A percentile compares a stretch with the other conserved stretches of the same genome.
These are phyloP conservation scores for Monascus purpureus DNA, from an alignment of 495 filamentous ascomycete species.

Conservation along the genomic window DNA sequence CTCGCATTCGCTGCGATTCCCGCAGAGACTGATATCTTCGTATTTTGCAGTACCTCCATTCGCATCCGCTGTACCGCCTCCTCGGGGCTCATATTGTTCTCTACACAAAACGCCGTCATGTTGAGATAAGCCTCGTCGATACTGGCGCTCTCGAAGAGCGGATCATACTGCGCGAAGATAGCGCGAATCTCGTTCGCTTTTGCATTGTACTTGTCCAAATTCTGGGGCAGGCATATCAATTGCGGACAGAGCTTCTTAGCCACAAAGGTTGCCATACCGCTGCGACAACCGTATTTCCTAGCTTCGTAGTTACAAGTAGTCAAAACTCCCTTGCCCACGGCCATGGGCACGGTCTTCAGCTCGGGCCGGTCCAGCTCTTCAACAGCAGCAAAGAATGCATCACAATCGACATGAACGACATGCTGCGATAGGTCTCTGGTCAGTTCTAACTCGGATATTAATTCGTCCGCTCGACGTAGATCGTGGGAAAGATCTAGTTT, in stretches of 20 bases:
- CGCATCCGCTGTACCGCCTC: slow-evolving; percentile 66
- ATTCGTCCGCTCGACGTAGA: slow-evolving; percentile 63
- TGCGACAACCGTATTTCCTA: slow-evolving; percentile 76
- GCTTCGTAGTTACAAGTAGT: slow-evolving; percentile 94
- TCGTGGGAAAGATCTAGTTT: slow-evolving; percentile 59
- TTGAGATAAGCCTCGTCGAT: slow-evolving; percentile 96
- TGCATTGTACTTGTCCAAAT: slow-evolving; percentile 80
- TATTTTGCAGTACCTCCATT: slow-evolving; percentile 57
- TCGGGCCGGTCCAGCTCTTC: slow-evolving; percentile 87
- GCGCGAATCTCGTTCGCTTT: slow-evolving; percentile 83
- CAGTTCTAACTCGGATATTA: slow-evolving; percentile 64
- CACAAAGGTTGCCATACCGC: slow-evolving; percentile 92
- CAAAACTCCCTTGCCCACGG: slow-evolving; percentile 82
- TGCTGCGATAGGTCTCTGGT: slow-evolving; percentile 70
- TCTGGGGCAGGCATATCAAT: slow-evolving; percentile 66
- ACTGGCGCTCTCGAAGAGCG: slow-evolving; percentile 80
- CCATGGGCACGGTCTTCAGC: slow-evolving; percentile 79
- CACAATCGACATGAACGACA: slow-evolving; percentile 89
- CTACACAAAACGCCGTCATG: slow-evolving; percentile 72
- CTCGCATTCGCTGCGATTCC: slow-evolving; percentile 89
- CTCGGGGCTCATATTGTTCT: slow-evolving; percentile 52
- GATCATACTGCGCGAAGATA: slow-evolving; percentile 74
- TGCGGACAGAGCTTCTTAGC: slow-evolving; percentile 88
- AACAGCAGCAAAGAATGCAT: slow-evolving; percentile 95
- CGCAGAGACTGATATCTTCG: slow-evolving; percentile 80